Evolutionary conservation across 1,284 basidiomycete species (phyloP).

Genomic region (Veloboletus limbatus): DNA sequence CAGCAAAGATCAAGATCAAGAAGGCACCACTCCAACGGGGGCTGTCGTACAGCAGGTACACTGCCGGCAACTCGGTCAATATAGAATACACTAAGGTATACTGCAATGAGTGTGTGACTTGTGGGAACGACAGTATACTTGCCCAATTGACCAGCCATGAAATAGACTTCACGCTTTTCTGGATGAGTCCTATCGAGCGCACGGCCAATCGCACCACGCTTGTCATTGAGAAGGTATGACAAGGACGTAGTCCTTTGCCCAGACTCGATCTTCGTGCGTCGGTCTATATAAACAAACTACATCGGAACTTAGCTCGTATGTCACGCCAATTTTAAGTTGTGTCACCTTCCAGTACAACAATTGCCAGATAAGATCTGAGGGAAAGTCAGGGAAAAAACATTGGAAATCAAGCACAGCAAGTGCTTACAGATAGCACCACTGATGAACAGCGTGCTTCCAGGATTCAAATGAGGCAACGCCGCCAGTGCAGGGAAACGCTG

Average conservation of each 20-base stretch:
- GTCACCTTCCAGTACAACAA: conserved; percentile 82
- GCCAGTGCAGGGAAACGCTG: conserved; percentile 79
- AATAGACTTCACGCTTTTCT: conserved; percentile 65
- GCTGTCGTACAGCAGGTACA: conserved; percentile 78
- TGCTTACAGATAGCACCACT: conserved; percentile 75
- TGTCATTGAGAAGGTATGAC: conserved; percentile 81
- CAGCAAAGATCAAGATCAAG: conserved; percentile 74
- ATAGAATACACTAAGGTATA: conserved; percentile 69
- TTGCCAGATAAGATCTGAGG: conserved; percentile 83
- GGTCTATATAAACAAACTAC: conserved; percentile 81
- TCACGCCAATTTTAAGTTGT: neutral
- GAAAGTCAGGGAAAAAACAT: conserved; percentile 14
- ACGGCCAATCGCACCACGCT: conserved; percentile 78
- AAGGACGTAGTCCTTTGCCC: conserved; percentile 86
- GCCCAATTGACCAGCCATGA: conserved; percentile 86
- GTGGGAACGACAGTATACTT: conserved; percentile 32
- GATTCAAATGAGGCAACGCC: conserved; percentile 61
- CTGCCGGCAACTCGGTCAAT: conserved; percentile 82
- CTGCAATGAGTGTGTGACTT: neutral
- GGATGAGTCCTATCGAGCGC: conserved; percentile 58
- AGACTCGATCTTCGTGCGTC: conserved; percentile 81
- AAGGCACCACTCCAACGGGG: conserved; percentile 73
- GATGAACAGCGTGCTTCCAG: conserved; percentile 59
- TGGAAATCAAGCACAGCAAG: conserved; percentile 14
- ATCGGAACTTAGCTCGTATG: conserved; percentile 5